These are phyloP conservation scores for Filobasidium uniguttulatum DNA, from an alignment of 1,284 basidiomycete genomes.

Conservation along the genomic window DNA sequence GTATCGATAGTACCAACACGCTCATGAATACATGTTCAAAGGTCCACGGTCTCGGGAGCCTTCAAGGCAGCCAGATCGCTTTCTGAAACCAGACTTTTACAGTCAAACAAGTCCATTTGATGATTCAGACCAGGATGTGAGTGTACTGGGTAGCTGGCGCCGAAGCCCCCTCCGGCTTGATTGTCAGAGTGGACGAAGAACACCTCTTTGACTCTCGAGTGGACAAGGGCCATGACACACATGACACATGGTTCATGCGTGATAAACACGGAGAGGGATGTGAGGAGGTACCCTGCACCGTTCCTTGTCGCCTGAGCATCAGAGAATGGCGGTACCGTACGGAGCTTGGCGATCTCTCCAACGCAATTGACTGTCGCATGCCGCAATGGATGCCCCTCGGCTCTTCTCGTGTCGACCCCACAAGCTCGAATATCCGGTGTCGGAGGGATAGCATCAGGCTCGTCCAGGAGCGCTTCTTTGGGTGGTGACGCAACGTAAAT, in stretches of 20 bases:
- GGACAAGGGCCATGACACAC: slow-evolving; percentile 86
- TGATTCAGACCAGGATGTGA: slow-evolving; percentile 68
- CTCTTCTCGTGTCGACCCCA: slow-evolving; percentile 55
- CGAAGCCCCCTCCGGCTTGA: slow-evolving; percentile 36
- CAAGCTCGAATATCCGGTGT: slow-evolving; percentile 32
- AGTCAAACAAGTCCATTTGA: slow-evolving; percentile 50
- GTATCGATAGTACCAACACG: too few relatives aligned
- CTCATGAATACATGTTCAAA: too few relatives aligned
- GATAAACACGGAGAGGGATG: slow-evolving; percentile 62
- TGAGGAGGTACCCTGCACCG: slow-evolving; percentile 71
- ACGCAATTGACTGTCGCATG: slow-evolving; percentile 70
- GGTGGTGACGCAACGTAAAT: slow-evolving; percentile 57
- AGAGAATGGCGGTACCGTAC: slow-evolving; percentile 39
- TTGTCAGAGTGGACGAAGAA: slow-evolving; percentile 57
- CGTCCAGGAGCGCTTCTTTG: slow-evolving; percentile 31
- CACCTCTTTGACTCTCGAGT: slow-evolving; percentile 75
- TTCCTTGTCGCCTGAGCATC: slow-evolving; percentile 39
- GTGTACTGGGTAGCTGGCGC: slow-evolving; percentile 49
- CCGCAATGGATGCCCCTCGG: slow-evolving; percentile 57
- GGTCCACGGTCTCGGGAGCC: slow-evolving; percentile 8
- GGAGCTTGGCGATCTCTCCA: slow-evolving; percentile 41
- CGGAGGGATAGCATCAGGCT: slow-evolving; percentile 42
- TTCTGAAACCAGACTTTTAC: slow-evolving; percentile 21
- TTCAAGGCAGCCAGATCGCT: slow-evolving; percentile 41
- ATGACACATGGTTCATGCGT: slow-evolving; percentile 92